Conservation (phyloP, 768 basidiomycete species). For the Strobilomyces echinocephalus region DNA sequence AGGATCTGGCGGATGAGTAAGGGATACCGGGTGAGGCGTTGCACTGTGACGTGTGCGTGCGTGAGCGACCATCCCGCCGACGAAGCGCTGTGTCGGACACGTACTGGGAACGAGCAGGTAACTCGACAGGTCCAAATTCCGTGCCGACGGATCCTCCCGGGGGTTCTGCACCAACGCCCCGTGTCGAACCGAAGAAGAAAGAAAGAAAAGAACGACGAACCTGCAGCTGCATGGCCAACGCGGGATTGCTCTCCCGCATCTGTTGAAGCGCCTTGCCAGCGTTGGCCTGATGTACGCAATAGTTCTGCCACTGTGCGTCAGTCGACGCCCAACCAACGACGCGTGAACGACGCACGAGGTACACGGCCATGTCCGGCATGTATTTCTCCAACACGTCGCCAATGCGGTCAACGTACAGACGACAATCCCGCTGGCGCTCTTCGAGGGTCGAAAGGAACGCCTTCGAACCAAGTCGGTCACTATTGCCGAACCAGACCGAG, state of each 20-base stretch:
- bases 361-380: constrained; percentile 73
- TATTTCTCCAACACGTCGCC: constrained; percentile 79
- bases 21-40: constrained; percentile 93
- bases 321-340: no score
- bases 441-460: constrained; percentile 85
- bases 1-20: constrained; percentile 83
- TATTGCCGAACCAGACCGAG: neutral
- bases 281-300: constrained; percentile 83
- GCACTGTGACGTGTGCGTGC: constrained; percentile 52
- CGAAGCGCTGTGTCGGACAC: constrained; percentile 18
- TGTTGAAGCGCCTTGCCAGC: constrained; percentile 76
- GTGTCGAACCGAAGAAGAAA: neutral
- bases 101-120: constrained; percentile 89
- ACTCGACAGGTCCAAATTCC: constrained; percentile 85
- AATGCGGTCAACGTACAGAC: constrained; percentile 86
- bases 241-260: constrained; percentile 61
- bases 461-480: constrained; percentile 30
- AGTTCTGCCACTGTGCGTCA: constrained; percentile 46
- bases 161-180: constrained; percentile 45
- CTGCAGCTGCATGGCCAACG: constrained; percentile 62
- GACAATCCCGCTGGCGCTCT: constrained; percentile 83
- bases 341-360: constrained; percentile 50
- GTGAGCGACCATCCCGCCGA: neutral
- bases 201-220: constrained; percentile 34
- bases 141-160: constrained; percentile 69